Evolutionary conservation across 768 basidiomycete species (phyloP).

Genomic region (Russula foetens): DNA sequence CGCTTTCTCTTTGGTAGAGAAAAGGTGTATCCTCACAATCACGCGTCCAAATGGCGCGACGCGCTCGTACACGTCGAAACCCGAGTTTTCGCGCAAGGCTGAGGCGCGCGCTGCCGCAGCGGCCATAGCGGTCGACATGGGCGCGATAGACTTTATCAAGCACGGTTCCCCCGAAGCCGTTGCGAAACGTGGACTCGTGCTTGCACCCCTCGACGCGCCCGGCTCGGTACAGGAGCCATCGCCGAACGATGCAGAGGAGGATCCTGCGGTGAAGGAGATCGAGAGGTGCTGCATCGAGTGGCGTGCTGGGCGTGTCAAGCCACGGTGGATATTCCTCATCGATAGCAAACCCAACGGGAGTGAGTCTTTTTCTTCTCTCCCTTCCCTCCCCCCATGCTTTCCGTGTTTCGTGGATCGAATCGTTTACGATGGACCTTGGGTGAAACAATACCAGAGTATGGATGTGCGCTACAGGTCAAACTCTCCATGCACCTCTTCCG

Average conservation of each 20-base stretch:
- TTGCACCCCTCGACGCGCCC: constrained; percentile 26
- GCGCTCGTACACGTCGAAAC: constrained; percentile 47
- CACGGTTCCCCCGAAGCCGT: constrained; percentile 34
- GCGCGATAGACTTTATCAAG: constrained; percentile 51
- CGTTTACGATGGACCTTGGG: constrained; percentile 14
- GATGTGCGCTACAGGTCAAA: constrained; percentile 49
- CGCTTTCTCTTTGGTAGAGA: constrained; percentile 40
- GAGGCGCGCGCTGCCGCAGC: constrained; percentile 52
- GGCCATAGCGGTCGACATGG: constrained; percentile 47
- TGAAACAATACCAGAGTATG: constrained; percentile 27
- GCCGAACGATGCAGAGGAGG: constrained; percentile 5
- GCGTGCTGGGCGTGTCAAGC: constrained; percentile 42
- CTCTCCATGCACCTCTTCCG: constrained; percentile 42
- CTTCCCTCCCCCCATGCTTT: neutral
- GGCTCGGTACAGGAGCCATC: constrained; percentile 5
- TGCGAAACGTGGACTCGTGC: constrained; percentile 29
- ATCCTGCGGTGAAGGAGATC: constrained; percentile 34
- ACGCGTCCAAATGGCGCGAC: constrained; percentile 43
- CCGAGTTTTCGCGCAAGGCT: constrained; percentile 34
- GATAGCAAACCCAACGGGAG: constrained; percentile 41
- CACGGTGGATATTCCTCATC: constrained; percentile 44
- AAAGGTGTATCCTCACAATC: constrained; percentile 55
- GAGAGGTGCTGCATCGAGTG: constrained; percentile 47
- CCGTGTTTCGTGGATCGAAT: neutral
- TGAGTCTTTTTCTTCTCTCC: constrained; percentile 2